These are phyloP conservation scores for Aspergillus ochraceoroseus DNA, from an alignment of 2,329 filamentous ascomycete genomes.

Conservation along the genomic window DNA sequence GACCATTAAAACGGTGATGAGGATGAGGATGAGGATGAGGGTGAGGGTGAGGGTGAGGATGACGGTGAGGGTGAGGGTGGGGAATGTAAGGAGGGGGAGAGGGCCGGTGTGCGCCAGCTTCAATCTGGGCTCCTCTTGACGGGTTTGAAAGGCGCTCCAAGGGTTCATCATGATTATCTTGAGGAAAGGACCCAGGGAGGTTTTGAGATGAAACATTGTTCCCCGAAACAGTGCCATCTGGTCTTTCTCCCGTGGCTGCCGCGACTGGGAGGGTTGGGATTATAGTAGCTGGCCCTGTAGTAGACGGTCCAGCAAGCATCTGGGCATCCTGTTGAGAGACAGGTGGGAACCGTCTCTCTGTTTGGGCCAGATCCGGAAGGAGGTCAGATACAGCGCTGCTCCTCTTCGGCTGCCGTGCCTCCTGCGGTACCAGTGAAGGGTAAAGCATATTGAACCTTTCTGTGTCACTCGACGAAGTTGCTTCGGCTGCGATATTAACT, in stretches of 20 bases:
- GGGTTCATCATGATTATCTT: constrained; percentile 8
- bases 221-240: background rate
- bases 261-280: background rate
- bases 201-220: background rate
- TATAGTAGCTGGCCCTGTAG: constrained; percentile 3
- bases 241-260: background rate
- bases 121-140: background rate
- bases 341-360: constrained; percentile 34
- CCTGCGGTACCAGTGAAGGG: constrained; percentile 32
- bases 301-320: constrained; percentile 25
- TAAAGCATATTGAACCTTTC: constrained; percentile 26
- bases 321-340: constrained; percentile 39
- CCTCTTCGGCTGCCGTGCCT: background rate
- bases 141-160: background rate
- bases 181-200: constrained; percentile 16
- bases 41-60: background rate
- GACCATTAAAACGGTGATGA: constrained; percentile 1
- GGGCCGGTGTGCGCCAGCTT: background rate
- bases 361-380: constrained; percentile 21
- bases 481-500: background rate
- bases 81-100: background rate
- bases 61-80: background rate
- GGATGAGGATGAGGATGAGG: background rate
- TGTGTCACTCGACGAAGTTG: constrained; percentile 7
- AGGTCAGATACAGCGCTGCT: constrained; percentile 9